Evolutionary conservation across 805 yeast species (phyloP).

Genomic region (Ogataea kodamae): DNA sequence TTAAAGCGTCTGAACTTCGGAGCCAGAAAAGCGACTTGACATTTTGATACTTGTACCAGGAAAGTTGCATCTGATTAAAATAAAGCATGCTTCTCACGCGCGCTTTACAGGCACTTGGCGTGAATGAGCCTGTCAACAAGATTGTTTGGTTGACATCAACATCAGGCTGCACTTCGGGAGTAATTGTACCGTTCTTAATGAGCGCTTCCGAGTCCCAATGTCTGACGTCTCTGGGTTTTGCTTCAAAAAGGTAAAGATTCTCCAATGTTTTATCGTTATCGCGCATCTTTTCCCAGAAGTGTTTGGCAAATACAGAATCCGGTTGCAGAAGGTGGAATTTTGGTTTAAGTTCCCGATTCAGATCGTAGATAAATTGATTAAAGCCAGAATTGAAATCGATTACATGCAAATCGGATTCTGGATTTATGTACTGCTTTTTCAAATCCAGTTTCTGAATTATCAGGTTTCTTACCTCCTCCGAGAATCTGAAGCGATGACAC

Average conservation of each 20-base stretch:
- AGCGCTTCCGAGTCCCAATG: constrained; percentile 27
- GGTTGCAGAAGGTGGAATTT: constrained; percentile 54
- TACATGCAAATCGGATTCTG: constrained; percentile 40
- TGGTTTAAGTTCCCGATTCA: constrained; percentile 63
- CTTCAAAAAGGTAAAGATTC: constrained; percentile 16
- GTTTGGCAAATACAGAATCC: constrained; percentile 17
- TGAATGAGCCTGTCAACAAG: constrained; percentile 30
- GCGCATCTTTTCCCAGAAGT: constrained; percentile 22
- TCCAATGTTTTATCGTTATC: constrained; percentile 11
- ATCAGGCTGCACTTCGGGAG: constrained; percentile 26
- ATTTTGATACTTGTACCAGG: constrained; percentile 40
- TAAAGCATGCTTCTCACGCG: constrained; percentile 39
- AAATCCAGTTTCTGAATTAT: constrained; percentile 47
- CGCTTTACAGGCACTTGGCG: constrained; percentile 53
- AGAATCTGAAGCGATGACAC: constrained; percentile 13
- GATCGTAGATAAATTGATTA: constrained; percentile 56
- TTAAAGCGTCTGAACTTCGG: constrained; percentile 55
- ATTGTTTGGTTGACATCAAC: constrained; percentile 28
- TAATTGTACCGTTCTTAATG: constrained; percentile 41
- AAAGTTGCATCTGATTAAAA: constrained; percentile 28
- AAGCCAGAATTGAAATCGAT: constrained; percentile 60
- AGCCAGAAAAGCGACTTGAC: constrained; percentile 74
- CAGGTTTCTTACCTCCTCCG: constrained; percentile 19
- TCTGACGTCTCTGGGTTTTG: constrained; percentile 16
- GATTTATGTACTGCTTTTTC: constrained; percentile 35